Base-by-base conservation (phyloP, 1,284 basidiomycete genomes). In the Xerocomus amazonicus region DNA sequence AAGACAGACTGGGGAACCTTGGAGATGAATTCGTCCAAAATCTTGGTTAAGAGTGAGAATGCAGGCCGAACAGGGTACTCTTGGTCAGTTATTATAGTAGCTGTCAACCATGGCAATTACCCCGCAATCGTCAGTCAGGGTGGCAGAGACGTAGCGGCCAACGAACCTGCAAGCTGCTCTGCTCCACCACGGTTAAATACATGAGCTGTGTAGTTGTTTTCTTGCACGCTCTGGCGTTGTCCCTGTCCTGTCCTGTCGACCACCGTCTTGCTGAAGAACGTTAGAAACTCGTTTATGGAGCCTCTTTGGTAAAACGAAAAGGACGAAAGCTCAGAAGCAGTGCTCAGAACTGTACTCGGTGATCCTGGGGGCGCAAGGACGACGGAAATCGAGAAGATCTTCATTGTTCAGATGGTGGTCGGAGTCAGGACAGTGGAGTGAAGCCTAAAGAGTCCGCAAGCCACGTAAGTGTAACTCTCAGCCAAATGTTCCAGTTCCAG, bases 21-120 rank as follows among this genome's bases (percentile, higher is more conserved):
- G 50, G 86, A 74, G 7, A 84, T 79, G 66, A 97, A 97, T 56
- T 99, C 96, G 60, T 99, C 97, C 19, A 99, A 79, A 19, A 97
- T 70, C 74, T 98, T 99, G 58, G 92, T 87, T 52, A 99, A 77
- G 36, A 99, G 80, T 6, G 94, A 96, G 75, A 97, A 99, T 3
- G 95, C 96, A 9, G 96, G 92, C 48, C 97, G 87, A 49, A 92
- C 90, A 43, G 96, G 97, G 73, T 99, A 99, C 66, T 99, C 96
- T 46, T 90, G 80, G 73, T 98, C 96, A 35, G 93, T 89, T 62
- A 99, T 90, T 64, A 98, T 84, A 52, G 98, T 91, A 44, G 84
- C 96, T 87, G 69, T 42, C 19, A 23, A 23, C 19, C 19, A 23
- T 23, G 19, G 19, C 19, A 23, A 4, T 23, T 23, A 23, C 19